phyloP scores from a whole-genome alignment of 345 rosid genomes.

The Turnera subulata region DNA sequence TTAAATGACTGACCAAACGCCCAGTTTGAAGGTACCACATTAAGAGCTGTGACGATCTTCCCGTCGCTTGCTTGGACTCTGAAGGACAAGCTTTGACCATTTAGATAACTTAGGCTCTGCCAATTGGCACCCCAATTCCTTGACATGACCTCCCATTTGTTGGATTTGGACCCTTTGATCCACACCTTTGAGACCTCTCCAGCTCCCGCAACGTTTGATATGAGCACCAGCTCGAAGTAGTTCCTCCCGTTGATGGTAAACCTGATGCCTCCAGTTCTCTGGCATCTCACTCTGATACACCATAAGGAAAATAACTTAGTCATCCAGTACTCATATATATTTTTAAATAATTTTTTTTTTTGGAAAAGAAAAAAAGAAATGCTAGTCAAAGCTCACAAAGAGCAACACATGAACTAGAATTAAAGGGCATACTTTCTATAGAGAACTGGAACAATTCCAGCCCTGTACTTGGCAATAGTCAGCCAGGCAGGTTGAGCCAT shows the following conservation, averaged over 20 bases:
- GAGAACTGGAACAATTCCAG: constrained; percentile 24
- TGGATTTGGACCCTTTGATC: constrained; percentile 53
- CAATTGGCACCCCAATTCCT: constrained; percentile 72
- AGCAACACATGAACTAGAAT: neutral
- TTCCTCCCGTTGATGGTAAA: constrained; percentile 62
- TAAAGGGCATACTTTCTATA: constrained; percentile 13
- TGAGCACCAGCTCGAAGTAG: constrained; percentile 67
- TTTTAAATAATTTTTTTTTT: neutral
- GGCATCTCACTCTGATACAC: constrained; percentile 66
- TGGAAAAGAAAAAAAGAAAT: too few species aligned
- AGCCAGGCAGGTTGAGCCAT: constrained; percentile 27
- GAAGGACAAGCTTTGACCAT: constrained; percentile 61
- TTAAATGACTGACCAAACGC: constrained; percentile 63
- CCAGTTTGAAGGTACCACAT: constrained; percentile 53
- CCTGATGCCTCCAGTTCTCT: constrained; percentile 63
- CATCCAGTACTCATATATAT: neutral
- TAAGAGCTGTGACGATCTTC: constrained; percentile 31
- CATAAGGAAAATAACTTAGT: too few species aligned
- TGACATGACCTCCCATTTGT: constrained; percentile 51
- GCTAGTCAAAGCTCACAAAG: neutral
- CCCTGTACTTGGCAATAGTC: constrained; percentile 22
- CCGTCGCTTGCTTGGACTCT: constrained; percentile 50
- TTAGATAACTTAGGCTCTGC: constrained; percentile 66
- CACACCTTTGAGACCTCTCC: constrained; percentile 52
- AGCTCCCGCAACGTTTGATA: constrained; percentile 62